Percentiles rank a stretch among this genome's conserved stretches.
Evolutionary conservation across 768 basidiomycete genomes (phyloP).

Genomic region (Mycena polygramma): DNA sequence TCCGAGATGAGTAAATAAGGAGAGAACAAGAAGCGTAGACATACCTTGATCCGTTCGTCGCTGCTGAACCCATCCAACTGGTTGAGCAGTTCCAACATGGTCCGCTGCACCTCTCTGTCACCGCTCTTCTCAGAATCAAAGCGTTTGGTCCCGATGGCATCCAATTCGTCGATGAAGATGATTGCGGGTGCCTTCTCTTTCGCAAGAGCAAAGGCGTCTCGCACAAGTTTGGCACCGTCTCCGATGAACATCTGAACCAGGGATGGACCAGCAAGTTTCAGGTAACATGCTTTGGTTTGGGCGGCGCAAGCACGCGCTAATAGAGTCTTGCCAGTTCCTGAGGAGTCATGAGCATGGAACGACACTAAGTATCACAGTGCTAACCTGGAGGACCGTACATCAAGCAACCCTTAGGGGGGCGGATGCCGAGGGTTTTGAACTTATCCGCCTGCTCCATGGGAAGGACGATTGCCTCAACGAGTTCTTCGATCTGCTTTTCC

Average conservation of each 20-base stretch:
- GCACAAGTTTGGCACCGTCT: constrained; percentile 98
- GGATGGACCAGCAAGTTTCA: constrained; percentile 97
- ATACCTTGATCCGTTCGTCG: constrained; percentile 96
- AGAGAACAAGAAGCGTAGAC: constrained; percentile 36
- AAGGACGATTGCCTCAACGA: constrained; percentile 97
- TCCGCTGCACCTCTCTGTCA: constrained; percentile 98
- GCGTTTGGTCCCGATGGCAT: constrained; percentile 98
- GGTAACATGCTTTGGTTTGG: constrained; percentile 97
- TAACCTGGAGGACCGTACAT: constrained; percentile 99
- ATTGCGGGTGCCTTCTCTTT: constrained; percentile 99
- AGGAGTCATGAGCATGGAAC: constrained; percentile 25
- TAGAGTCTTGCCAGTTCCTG: constrained; percentile 95
- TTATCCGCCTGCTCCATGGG: constrained; percentile 99
- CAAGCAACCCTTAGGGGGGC: constrained; percentile 95
- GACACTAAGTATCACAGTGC: constrained; percentile 37
- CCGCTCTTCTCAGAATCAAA: constrained; percentile 99
- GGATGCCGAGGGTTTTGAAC: constrained; percentile 98
- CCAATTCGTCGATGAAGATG: constrained; percentile 98
- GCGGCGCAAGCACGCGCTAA: constrained; percentile 98
- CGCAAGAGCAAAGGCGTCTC: constrained; percentile 97
- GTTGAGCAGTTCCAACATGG: constrained; percentile 99
- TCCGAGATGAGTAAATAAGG: constrained; percentile 18
- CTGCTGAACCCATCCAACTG: constrained; percentile 98
- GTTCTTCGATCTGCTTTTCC: constrained; percentile 99
- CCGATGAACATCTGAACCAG: constrained; percentile 99